Evolutionary conservation across 495 filamentous ascomycete genomes (phyloP).

Genomic region (Pyrenula massariospora): DNA sequence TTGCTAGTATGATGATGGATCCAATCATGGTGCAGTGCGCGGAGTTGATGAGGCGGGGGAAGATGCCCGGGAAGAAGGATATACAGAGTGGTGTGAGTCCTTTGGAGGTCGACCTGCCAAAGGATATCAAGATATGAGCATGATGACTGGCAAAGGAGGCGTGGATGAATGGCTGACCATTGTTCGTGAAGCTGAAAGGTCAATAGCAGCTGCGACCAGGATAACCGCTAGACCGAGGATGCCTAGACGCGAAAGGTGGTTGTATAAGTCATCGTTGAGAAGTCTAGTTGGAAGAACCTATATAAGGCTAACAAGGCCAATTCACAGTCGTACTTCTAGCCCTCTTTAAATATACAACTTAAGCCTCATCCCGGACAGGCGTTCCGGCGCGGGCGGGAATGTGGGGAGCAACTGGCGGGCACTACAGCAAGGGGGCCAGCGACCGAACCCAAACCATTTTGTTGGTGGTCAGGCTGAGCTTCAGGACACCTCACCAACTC

Average conservation of each 20-base stretch:
- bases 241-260: too few species aligned
- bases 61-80: slow-evolving; percentile 74
- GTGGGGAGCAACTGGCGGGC: not conserved
- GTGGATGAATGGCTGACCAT: too few species aligned
- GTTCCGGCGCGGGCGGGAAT: not conserved
- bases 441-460: not conserved
- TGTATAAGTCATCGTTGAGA: too few species aligned
- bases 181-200: too few species aligned
- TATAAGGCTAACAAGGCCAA: too few species aligned
- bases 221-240: too few species aligned
- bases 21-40: slow-evolving; percentile 72
- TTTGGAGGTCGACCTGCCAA: slow-evolving; percentile 43
- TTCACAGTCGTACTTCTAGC: too few species aligned
- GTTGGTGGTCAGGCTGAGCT: not conserved
- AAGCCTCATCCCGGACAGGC: not conserved
- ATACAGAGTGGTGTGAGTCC: slow-evolving; percentile 65
- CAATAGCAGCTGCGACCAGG: too few species aligned
- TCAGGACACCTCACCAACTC: not conserved
- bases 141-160: too few species aligned
- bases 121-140: slow-evolving; percentile 33
- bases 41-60: slow-evolving; percentile 73
- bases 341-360: too few species aligned
- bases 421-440: not conserved
- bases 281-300: too few species aligned
- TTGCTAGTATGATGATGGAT: slow-evolving; percentile 84